phyloP scores from a whole-genome alignment of 2,329 filamentous ascomycete species.

The Beauveria caledonica region DNA sequence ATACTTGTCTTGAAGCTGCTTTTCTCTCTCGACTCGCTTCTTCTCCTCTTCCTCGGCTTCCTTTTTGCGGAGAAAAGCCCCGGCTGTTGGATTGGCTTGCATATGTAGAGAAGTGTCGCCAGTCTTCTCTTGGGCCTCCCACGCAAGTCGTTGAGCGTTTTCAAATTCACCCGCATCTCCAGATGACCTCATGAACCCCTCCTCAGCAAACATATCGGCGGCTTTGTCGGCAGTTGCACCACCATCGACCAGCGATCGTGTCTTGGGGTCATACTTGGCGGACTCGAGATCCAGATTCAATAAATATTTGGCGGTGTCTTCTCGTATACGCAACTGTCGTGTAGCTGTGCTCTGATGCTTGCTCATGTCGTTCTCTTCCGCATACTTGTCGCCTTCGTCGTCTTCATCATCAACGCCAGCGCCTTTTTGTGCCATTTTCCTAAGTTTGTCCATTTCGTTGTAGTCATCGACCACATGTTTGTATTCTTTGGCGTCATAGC shows the following conservation, averaged over 20 bases:
- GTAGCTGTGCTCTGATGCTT: constrained; percentile 86
- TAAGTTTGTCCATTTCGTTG: constrained; percentile 72
- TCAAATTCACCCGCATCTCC: constrained; percentile 93
- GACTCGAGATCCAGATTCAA: constrained; percentile 92
- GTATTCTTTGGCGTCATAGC: constrained; percentile 88
- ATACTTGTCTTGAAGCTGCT: constrained; percentile 72
- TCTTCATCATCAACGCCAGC: constrained; percentile 40
- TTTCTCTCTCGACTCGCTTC: constrained; percentile 59
- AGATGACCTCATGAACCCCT: constrained; percentile 80
- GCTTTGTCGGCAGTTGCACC: constrained; percentile 74
- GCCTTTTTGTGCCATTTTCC: constrained; percentile 44
- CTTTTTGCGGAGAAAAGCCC: constrained; percentile 75
- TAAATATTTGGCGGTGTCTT: constrained; percentile 96
- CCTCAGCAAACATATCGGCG: constrained; percentile 78
- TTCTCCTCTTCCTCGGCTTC: constrained; percentile 65
- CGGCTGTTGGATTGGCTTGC: constrained; percentile 93
- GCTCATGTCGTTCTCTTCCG: constrained; percentile 95
- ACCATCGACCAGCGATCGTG: constrained; percentile 78
- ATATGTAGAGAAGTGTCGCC: constrained; percentile 77
- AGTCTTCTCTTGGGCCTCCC: constrained; percentile 84
- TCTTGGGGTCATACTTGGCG: constrained; percentile 96
- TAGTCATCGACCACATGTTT: constrained; percentile 81
- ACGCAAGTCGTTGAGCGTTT: constrained; percentile 79
- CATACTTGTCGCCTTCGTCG: constrained; percentile 66
- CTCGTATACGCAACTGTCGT: constrained; percentile 80